Conservation (phyloP, 1,139 yeast genomes). For the Suhomyces chickasaworum region DNA sequence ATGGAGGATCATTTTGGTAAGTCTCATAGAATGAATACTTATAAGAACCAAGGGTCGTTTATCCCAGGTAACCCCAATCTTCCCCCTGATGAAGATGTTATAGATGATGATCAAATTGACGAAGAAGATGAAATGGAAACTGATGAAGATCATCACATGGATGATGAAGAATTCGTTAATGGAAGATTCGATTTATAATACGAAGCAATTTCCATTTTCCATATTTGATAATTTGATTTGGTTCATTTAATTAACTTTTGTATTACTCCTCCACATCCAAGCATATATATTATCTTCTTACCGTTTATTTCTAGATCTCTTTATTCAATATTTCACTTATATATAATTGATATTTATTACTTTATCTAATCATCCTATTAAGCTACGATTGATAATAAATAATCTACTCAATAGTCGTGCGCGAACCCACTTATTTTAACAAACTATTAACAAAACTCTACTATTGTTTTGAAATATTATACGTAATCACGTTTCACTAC, state of each 20-base stretch:
- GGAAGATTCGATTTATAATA: conserved; percentile 79
- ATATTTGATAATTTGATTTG: background rate
- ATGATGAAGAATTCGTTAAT: conserved; percentile 78
- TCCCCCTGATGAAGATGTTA: conserved; percentile 83
- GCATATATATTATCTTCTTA: conserved; percentile 1
- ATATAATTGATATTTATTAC: conserved; percentile 1
- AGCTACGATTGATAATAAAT: too few species aligned
- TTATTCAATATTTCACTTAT: conserved; percentile 1
- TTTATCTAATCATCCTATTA: background rate
- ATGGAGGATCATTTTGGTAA: conserved; percentile 79
- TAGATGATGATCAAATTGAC: conserved; percentile 70
- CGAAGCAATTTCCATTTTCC: background rate
- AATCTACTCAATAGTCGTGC: background rate
- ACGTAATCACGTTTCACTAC: background rate
- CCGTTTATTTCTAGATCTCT: conserved; percentile 8
- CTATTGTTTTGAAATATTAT: background rate
- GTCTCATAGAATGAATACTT: conserved; percentile 48
- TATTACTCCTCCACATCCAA: conserved; percentile 7
- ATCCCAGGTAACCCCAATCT: conserved; percentile 77
- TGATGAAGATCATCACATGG: conserved; percentile 50
- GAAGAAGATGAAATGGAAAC: conserved; percentile 56
- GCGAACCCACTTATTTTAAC: background rate
- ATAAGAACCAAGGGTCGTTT: conserved; percentile 67
- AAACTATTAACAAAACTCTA: background rate
- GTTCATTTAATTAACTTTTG: conserved; percentile 2